A percentile compares a stretch with the other conserved stretches of the same genome.
phyloP scores from a whole-genome alignment of 805 yeast genomes.

The Ogataea philodendri region DNA sequence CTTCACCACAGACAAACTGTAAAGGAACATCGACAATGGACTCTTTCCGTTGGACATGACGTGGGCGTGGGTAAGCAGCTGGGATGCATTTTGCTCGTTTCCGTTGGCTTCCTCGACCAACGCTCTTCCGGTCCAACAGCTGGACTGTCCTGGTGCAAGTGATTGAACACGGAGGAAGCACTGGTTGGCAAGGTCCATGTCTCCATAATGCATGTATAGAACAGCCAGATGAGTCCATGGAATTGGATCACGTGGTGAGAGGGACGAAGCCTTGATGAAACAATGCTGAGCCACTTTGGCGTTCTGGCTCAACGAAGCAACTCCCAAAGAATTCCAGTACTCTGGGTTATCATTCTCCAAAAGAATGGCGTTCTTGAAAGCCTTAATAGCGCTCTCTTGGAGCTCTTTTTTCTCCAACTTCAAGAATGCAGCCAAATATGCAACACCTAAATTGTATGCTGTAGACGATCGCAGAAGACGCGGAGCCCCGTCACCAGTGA shows the following conservation, averaged over 20 bases:
- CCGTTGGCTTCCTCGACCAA: constrained; percentile 53
- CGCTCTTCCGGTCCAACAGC: constrained; percentile 88
- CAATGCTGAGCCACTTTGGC: constrained; percentile 89
- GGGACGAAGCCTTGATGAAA: constrained; percentile 73
- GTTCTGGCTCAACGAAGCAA: constrained; percentile 60
- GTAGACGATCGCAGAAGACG: constrained; percentile 53
- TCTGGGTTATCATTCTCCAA: constrained; percentile 67
- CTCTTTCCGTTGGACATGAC: constrained; percentile 72
- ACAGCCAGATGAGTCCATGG: constrained; percentile 84
- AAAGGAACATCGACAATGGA: constrained; percentile 66
- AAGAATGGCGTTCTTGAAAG: constrained; percentile 65
- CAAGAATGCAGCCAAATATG: constrained; percentile 50
- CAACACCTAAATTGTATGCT: constrained; percentile 69
- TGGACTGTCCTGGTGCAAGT: constrained; percentile 69
- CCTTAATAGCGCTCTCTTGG: constrained; percentile 52
- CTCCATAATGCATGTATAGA: constrained; percentile 66
- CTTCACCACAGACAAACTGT: constrained; percentile 58
- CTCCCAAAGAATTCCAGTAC: constrained; percentile 83
- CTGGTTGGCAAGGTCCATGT: constrained; percentile 67
- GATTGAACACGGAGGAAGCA: constrained; percentile 75
- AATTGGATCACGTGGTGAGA: constrained; percentile 63
- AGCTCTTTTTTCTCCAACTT: constrained; percentile 23
- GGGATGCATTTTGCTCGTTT: constrained; percentile 47
- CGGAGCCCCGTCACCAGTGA: constrained; percentile 37
- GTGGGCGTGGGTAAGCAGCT: constrained; percentile 74